Conservation (phyloP, 2,329 filamentous ascomycete species). For the Fusarium miscanthi region DNA sequence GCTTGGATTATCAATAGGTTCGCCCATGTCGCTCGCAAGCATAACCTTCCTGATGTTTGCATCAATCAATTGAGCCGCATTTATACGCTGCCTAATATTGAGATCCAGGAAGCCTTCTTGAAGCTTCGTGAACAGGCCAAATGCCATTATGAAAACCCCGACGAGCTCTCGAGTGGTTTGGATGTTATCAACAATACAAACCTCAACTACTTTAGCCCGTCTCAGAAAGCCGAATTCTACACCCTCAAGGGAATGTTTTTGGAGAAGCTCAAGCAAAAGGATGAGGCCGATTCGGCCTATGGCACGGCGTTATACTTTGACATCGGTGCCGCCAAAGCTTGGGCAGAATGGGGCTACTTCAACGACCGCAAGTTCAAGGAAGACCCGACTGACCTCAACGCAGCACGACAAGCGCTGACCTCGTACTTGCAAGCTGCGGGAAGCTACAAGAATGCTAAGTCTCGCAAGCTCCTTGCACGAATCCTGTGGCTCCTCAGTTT, state of each 20-base stretch:
- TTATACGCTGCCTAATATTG: constrained; percentile 98
- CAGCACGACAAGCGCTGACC: constrained; percentile 90
- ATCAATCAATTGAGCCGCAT: constrained; percentile 97
- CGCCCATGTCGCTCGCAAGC: constrained; percentile 96
- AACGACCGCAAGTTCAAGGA: constrained; percentile 97
- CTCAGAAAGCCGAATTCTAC: constrained; percentile 99
- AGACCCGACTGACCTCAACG: constrained; percentile 81
- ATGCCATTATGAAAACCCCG: constrained; percentile 96
- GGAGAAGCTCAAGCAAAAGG: constrained; percentile 89
- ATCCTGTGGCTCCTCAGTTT: constrained; percentile 96
- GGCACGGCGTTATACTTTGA: constrained; percentile 97
- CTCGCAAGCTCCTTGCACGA: constrained; percentile 89
- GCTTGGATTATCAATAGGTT: constrained; percentile 99
- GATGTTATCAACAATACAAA: constrained; percentile 99
- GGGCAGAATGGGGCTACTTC: constrained; percentile 99
- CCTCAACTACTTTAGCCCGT: constrained; percentile 94
- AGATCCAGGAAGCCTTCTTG: constrained; percentile 98
- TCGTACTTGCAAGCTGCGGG: constrained; percentile 97
- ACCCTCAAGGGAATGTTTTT: constrained; percentile 99
- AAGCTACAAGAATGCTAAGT: constrained; percentile 97
- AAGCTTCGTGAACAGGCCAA: constrained; percentile 99
- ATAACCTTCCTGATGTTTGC: constrained; percentile 95
- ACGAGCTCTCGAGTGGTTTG: constrained; percentile 89
- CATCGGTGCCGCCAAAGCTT: constrained; percentile 93
- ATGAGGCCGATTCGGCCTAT: constrained; percentile 92